Evolutionary conservation across 2,329 filamentous ascomycete genomes (phyloP), one percentile per base, ranked within the genome.

Genomic region (Coniochaeta pulveracea): DNA sequence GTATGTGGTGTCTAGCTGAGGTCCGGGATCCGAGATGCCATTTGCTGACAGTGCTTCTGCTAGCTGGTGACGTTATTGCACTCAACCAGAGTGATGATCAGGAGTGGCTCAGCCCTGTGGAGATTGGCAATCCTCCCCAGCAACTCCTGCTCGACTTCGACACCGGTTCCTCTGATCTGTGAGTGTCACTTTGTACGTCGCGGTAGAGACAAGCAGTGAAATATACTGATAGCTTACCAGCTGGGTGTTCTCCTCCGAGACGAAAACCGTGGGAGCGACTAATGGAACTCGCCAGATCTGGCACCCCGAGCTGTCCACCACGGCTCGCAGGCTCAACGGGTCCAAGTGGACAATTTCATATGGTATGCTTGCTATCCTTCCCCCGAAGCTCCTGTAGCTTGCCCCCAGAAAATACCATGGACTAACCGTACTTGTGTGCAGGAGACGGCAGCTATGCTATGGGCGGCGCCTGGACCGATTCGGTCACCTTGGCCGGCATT

Each of bases 71-170:
- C 5, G 43, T 48, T 5, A 47, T 48, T 3, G 48, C 60, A 2
- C 40, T 44, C 18, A 51, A 52, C 31, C 41, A 51, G 28, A 43
- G 22, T 9, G 46, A 61, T 30, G 75, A 80, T 41, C 56, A 58
- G 4, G 65, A 76, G 47, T 80, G 76, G 37, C 56, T 77, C 19
- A 65, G 69, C 36, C 72, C 76, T 0, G 71, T 85, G 29, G 64
- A 60, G 3, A 60, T 85, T 40, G 82, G 80, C 27, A 67, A 48
- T 2, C 64, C 64, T 5, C 42, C 51, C 5, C 73, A 78, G 44
- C 69, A 59, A 3, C 50, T 84, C 40, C 67, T 74, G 38, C 51
- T 86, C 39, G 78, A 84, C 49, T 69, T 86, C 39, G 82, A 86
- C 43, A 86, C 81, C 10, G 69, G 68, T 9, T 73, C 69, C 6